These are phyloP conservation scores for Sporothrix brunneoviolacea DNA, from an alignment of 2,329 filamentous ascomycete genomes.

Conservation along the genomic window DNA sequence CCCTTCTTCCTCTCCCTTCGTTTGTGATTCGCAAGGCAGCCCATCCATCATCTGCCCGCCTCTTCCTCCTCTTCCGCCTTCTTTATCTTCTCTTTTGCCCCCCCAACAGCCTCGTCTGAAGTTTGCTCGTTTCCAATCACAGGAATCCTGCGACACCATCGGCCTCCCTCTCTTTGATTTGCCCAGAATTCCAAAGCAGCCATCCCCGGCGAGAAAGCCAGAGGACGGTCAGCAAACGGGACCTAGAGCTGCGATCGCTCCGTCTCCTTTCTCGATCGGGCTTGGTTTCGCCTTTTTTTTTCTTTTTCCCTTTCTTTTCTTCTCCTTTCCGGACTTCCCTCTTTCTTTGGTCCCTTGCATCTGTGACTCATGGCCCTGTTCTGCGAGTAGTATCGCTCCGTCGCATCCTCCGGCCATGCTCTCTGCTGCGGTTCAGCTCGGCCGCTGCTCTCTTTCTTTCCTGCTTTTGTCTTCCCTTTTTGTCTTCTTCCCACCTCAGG, in stretches of 20 bases:
- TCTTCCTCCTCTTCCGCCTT: no score
- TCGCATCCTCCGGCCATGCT: no score
- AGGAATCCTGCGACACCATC: no score
- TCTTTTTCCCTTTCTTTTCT: background rate
- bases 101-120: no score
- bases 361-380: slow-evolving; percentile 3
- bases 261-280: background rate
- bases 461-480: background rate
- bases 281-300: background rate
- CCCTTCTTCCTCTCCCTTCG: background rate
- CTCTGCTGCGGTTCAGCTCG: slow-evolving; percentile 5
- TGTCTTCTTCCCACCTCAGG: background rate
- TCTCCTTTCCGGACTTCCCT: background rate
- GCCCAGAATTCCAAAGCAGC: slow-evolving; percentile 4
- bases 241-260: no score
- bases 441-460: background rate
- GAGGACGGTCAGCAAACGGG: no score
- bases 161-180: no score
- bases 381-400: background rate
- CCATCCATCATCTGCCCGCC: no score
- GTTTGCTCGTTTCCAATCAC: no score
- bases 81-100: no score
- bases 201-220: no score
- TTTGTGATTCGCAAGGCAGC: slow-evolving; percentile 5
- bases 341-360: background rate